These are phyloP conservation scores for Cornus controversa DNA, from an alignment of 148 eudicot genomes.

Conservation along the genomic window DNA sequence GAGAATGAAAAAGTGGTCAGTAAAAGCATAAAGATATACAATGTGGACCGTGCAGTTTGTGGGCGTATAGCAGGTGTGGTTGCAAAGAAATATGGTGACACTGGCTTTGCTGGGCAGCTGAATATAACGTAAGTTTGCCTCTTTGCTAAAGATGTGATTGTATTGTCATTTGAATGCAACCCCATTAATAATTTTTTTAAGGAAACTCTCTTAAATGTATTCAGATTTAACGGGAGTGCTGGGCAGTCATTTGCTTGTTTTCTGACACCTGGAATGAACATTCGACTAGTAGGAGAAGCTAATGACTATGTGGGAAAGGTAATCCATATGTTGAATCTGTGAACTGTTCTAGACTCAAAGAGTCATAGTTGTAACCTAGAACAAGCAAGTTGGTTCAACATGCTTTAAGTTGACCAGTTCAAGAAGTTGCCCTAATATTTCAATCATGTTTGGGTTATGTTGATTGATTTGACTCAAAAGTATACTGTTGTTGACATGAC, in stretches of 20 bases:
- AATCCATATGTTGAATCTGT: conserved; percentile 6
- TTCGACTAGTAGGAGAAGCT: conserved; percentile 94
- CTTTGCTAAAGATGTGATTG: background rate
- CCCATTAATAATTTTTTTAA: background rate
- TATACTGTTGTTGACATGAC: no score
- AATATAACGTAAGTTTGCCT: conserved; percentile 67
- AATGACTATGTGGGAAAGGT: conserved; percentile 99
- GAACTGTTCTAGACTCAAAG: background rate
- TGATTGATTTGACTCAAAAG: no score
- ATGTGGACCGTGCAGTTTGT: conserved; percentile 96
- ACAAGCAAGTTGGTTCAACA: no score
- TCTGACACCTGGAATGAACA: conserved; percentile 94
- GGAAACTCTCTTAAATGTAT: conserved; percentile 12
- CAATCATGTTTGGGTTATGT: no score
- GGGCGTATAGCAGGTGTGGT: conserved; percentile 94
- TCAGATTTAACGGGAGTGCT: conserved; percentile 92
- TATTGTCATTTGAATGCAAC: background rate
- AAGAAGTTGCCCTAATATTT: no score
- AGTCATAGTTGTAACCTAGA: background rate
- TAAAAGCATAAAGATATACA: conserved; percentile 69
- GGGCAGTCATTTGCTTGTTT: conserved; percentile 97
- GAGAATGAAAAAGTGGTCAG: conserved; percentile 82
- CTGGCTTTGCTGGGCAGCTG: conserved; percentile 98
- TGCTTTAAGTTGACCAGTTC: no score
- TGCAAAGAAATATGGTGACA: conserved; percentile 97